A percentile compares a stretch with the other conserved stretches of the same genome.
phyloP scores from a whole-genome alignment of 768 basidiomycete species.

The Coprinopsis cinerea region DNA sequence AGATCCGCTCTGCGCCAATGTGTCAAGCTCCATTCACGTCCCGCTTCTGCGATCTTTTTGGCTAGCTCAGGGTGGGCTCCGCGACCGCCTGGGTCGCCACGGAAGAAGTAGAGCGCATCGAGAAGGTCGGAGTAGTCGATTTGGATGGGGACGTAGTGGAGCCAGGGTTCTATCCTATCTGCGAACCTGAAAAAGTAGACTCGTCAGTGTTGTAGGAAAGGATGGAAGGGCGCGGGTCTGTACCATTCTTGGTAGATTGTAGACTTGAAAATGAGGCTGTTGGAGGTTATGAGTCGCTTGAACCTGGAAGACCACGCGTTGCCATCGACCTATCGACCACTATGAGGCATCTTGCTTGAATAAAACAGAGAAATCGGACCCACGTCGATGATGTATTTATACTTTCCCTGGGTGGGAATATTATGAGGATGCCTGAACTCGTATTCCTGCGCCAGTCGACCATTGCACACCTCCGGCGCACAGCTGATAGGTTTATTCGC shows the following conservation, averaged over 20 bases:
- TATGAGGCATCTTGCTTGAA: neutral
- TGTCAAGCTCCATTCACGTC: constrained; percentile 41
- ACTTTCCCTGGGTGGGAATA: constrained; percentile 36
- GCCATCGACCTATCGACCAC: constrained; percentile 42
- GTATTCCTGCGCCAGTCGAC: constrained; percentile 39
- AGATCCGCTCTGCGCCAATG: constrained; percentile 51
- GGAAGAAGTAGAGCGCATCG: constrained; percentile 69
- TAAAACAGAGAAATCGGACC: constrained; percentile 20
- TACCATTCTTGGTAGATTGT: constrained; percentile 75
- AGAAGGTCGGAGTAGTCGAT: constrained; percentile 59
- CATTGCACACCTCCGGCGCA: constrained; percentile 40
- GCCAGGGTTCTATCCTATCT: constrained; percentile 58
- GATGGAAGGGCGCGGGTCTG: constrained; percentile 15
- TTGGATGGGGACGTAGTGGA: constrained; percentile 69
- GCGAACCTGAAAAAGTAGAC: constrained; percentile 35
- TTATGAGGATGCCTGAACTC: constrained; percentile 42
- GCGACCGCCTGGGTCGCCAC: constrained; percentile 46
- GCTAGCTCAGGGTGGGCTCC: constrained; percentile 56
- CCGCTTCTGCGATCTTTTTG: constrained; percentile 36
- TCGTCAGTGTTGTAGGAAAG: neutral
- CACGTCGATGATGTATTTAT: constrained; percentile 36
- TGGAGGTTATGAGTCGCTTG: constrained; percentile 56
- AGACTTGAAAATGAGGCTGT: constrained; percentile 60
- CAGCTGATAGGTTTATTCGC: constrained; percentile 37
- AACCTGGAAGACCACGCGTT: constrained; percentile 69